phyloP scores from a whole-genome alignment of 139 green algal species.

The Coelastrella sp. region DNA sequence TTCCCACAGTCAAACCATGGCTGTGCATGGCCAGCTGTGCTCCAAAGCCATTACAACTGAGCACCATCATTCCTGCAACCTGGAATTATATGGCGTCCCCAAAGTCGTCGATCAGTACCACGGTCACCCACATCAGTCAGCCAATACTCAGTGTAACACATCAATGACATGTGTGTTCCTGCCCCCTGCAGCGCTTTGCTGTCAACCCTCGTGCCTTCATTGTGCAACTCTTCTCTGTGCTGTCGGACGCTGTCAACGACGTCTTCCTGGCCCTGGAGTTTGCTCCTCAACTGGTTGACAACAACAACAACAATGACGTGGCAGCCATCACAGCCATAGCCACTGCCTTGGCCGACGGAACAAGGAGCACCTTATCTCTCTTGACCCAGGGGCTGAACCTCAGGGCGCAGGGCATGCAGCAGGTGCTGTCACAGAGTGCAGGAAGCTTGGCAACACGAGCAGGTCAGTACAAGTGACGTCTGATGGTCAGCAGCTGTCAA shows the following conservation, averaged over 20 bases:
- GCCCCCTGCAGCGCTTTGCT: conserved; percentile 21
- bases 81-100: too few relatives aligned
- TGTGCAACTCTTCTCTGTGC: background rate
- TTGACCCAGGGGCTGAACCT: background rate
- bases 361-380: background rate
- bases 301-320: conserved; percentile 41
- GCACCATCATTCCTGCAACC: too few relatives aligned
- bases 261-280: conserved; percentile 18
- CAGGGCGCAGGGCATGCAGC: conserved; percentile 9
- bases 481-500: too few relatives aligned
- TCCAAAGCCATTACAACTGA: too few relatives aligned
- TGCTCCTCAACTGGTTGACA: background rate
- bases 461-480: background rate
- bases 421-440: background rate
- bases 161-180: too few relatives aligned
- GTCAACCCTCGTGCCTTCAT: conserved; percentile 38
- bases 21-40: background rate
- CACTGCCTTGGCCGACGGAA: background rate
- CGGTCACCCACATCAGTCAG: too few relatives aligned
- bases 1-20: background rate
- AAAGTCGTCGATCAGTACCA: too few relatives aligned
- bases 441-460: background rate
- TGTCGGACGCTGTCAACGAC: background rate
- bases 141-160: too few relatives aligned
- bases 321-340: conserved; percentile 15